Evolutionary conservation across 2,329 filamentous ascomycete genomes (phyloP), one percentile per base, ranked within the genome.

Genomic region (Phaeophleospora eucalypticola): DNA sequence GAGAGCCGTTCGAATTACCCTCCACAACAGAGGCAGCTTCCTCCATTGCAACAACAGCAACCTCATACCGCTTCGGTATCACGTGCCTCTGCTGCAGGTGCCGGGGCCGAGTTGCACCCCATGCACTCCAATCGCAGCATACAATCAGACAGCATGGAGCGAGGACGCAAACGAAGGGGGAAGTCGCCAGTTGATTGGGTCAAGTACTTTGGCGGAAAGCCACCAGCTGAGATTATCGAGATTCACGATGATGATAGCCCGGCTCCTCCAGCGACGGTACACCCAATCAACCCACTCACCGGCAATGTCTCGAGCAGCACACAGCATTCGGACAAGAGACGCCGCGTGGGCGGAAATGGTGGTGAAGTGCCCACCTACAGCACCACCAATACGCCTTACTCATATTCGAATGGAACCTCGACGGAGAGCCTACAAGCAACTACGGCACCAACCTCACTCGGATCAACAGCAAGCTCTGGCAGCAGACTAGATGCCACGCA

Each of bases 361-460:
- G 52, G 46, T 36, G 60, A 62, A 29, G 51, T 53, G n/a, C 49
- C 58, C 4, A 46, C 55, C 12, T 65, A 64, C 52, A 64, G 63
- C 50, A 58, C 58, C 14, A 65, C 61, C 34, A 85, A 90, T 64
- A 79, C 84, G 65, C 78, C 78, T 35, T 86, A 84, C 66, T 90
- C 89, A 3, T 83, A 84, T 58, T 81, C 86, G 47, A 86, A 61
- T 85, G 85, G 20, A 83, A 86, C 55, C 1, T 65, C 63, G n/a
- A 61, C 63, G 1, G 63, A 65, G 34, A 65, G 62, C 51, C 51
- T 64, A 8, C 60, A 91, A 62, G 93, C 89, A 3, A 96, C 90
- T 0, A 91, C 91, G 36, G 84, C 89, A 4, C 58, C 64, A 3
- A 96, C 93, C 0, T 97, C 91, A 12, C 71, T 90, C 4, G 85